Evolutionary conservation across 192 early-diverging fungal genomes (phyloP).

Genomic region (Oehlia diaphana): DNA sequence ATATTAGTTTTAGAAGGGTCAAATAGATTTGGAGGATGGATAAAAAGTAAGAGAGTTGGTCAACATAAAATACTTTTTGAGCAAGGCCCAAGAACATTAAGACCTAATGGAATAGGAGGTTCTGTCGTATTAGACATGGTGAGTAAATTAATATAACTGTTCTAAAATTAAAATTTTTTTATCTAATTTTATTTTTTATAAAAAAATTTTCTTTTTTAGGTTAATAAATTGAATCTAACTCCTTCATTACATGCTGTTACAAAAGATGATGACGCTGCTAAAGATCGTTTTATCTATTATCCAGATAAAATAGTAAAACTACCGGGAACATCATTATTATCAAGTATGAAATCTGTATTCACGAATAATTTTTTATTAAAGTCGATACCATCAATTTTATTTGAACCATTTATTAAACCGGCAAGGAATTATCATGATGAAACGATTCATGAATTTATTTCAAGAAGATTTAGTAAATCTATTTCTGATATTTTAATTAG

Average conservation of each 20-base stretch:
- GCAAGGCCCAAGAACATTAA: constrained; percentile 80
- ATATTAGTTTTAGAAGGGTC: constrained; percentile 74
- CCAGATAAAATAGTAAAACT: constrained; percentile 69
- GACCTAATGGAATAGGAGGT: constrained; percentile 72
- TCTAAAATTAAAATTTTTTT: background rate
- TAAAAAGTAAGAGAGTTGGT: constrained; percentile 62
- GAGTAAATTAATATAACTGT: constrained; percentile 10
- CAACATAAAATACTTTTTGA: constrained; percentile 62
- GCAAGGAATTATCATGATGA: constrained; percentile 59
- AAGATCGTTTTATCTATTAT: constrained; percentile 83
- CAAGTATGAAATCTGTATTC: constrained; percentile 26
- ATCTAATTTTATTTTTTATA: background rate
- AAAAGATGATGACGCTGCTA: constrained; percentile 68
- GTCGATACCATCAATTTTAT: constrained; percentile 55
- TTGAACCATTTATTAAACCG: constrained; percentile 53
- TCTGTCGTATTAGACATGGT: constrained; percentile 77
- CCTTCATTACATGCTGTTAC: constrained; percentile 57
- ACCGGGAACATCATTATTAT: constrained; percentile 34
- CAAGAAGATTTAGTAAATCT: constrained; percentile 69
- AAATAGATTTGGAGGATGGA: constrained; percentile 83
- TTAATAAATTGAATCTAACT: constrained; percentile 64
- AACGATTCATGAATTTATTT: constrained; percentile 80
- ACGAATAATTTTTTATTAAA: constrained; percentile 40
- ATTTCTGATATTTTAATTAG: constrained; percentile 84
- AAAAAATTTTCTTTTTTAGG: constrained; percentile 34